Percentiles rank a stretch among this genome's conserved stretches.
Conservation (phyloP, 139 green algal species). For the Chlorella sorokiniana region DNA sequence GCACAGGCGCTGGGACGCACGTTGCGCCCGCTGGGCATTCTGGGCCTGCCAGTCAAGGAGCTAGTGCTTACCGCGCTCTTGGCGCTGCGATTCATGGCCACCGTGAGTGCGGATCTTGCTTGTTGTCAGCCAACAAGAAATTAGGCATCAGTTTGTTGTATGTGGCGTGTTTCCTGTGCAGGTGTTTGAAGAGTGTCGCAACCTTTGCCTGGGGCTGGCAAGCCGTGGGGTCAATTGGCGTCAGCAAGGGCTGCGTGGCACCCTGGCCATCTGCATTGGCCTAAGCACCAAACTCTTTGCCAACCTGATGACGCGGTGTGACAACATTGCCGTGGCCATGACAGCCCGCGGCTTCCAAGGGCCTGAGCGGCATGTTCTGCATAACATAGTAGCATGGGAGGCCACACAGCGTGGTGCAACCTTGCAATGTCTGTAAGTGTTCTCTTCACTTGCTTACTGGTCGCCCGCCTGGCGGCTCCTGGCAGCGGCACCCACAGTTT, state of each 20-base stretch:
- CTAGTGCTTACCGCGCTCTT: constrained; percentile 46
- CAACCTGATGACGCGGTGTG: constrained; percentile 35
- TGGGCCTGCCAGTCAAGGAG: constrained; percentile 35
- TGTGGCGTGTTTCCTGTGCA: background rate
- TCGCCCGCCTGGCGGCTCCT: too few relatives aligned
- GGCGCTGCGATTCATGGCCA: constrained; percentile 47
- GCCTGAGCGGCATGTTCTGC: constrained; percentile 18
- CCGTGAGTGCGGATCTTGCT: constrained; percentile 9
- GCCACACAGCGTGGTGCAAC: too few relatives aligned
- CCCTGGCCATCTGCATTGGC: constrained; percentile 11
- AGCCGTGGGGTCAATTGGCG: constrained; percentile 39
- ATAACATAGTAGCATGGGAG: background rate
- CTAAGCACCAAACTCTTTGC: constrained; percentile 27
- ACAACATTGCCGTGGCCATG: constrained; percentile 46
- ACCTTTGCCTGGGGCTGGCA: constrained; percentile 47
- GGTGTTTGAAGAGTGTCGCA: constrained; percentile 48
- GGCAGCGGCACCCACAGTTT: too few relatives aligned
- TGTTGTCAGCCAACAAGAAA: background rate
- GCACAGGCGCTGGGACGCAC: constrained; percentile 27
- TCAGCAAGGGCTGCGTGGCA: constrained; percentile 24
- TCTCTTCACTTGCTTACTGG: too few relatives aligned
- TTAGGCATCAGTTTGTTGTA: background rate
- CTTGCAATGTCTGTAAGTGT: too few relatives aligned
- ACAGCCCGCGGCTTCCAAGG: constrained; percentile 37
- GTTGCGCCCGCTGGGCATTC: constrained; percentile 37